Evolutionary conservation across 2,329 filamentous ascomycete genomes (phyloP), one percentile per base, ranked within the genome.

Genomic region (Fusarium verrucosum): DNA sequence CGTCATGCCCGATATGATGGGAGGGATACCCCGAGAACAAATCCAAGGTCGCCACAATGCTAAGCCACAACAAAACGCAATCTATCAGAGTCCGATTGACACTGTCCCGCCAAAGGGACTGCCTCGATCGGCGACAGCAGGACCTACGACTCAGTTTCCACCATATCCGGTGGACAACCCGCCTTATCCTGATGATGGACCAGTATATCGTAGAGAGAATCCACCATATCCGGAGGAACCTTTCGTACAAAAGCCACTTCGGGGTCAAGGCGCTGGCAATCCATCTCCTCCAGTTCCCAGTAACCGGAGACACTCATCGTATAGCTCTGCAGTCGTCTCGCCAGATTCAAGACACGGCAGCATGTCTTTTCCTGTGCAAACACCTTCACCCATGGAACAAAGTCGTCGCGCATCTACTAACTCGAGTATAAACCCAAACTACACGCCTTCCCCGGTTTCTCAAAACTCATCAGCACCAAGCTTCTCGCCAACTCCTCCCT

Each of bases 301-400:
- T 11, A 60, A 59, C 9, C 63, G 71, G 43, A 64, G 72, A 4
- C 72, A 74, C 41, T 71, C 71, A n/a, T 72, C 70, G 6, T 69
- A 69, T 22, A 60, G 65, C 4, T 58, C 69, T 11, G 54, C 50
- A 7, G 66, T 72, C 5, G 61, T 75, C 16, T 76, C 74, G 1
- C 50, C 73, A 4, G 69, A 68, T 9, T 74, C 74, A 3, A 62
- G 72, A 1, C 62, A 69, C 2, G 68, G 70, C 7, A 73, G 72
- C 20, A 63, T 71, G 22, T 72, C 74, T 4, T 70, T 55, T 33
- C 51, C 68, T 10, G 11, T 69, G 1, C 68, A 74, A 38, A 75
- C 71, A 1, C 74, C 73, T 2, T 75, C 74, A 0, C 74, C 74
- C 0, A 65, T 73, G 47, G 72, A 75, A 14, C 50, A 51, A 11